Base-by-base conservation (phyloP, 78 protist genomes). In the Mantamonas sphyraenae region DNA sequence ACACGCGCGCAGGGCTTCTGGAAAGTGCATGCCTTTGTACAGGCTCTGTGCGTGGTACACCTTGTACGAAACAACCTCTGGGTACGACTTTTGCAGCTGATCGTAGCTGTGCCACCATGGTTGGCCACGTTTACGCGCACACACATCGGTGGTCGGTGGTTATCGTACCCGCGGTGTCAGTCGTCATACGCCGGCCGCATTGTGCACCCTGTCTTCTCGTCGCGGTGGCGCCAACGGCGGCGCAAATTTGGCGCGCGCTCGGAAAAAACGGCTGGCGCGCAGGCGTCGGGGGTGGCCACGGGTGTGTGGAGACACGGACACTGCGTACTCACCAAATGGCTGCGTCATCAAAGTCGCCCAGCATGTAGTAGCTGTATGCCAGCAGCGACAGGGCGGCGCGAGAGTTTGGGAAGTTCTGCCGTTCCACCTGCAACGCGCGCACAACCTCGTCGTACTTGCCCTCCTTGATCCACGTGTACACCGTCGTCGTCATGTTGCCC, bases 361-460 rank as follows among this genome's bases (percentile, higher is more conserved):
- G 19, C 31, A 68, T 39, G 64, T 76, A 91, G 68, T 80, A 59
- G 74, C 87, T 83, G 74, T 81, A 91, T 16, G 63, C 95, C 31
- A 91, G 60, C 34, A 91, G 82, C 8, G 86, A 77, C 16, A 75
- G 59, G 26, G 92, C 84, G 3, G 92, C 90, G 0, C 89, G 80
- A 20, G 72, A 66, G 9, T 61, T 43, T 1, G 89, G 90, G 62
- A 74, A 81, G 5, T 42, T n/a, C 19, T 17, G 42, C 30, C 47
- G 58, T 58, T 56, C 35, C 24, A 14, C 16, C 19, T 7, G 7
- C n/a, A 66, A 66, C 12, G 37, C 34, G 1, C 0, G 30, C 33
- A 69, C 20, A n/a, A 60, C 92, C 43, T 82, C 92, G 34, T 1
- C 59, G 57, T 70, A 82, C 53, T 68, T 47, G 28, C 37, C 55